Conservation (phyloP, 2,329 filamentous ascomycete species). For the Allantophomopsis cytisporea region DNA sequence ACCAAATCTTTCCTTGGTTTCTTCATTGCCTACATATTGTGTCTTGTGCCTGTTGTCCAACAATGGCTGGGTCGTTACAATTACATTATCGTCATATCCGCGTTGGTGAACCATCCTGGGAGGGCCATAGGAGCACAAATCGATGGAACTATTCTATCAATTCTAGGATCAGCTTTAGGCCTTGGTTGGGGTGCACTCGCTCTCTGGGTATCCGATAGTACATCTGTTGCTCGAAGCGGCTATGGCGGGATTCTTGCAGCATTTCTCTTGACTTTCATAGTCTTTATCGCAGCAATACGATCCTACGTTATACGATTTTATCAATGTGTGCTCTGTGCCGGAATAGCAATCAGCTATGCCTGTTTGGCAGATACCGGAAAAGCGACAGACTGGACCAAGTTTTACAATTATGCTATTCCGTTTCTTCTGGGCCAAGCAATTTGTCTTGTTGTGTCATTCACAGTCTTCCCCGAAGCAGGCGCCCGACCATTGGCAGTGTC, state of each 20-base stretch:
- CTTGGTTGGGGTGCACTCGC: slow-evolving; percentile 41
- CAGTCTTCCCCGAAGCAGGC: slow-evolving; percentile 40
- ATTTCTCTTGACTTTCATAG: slow-evolving; percentile 40
- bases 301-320: slow-evolving; percentile 42
- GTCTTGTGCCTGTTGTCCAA: slow-evolving; percentile 33
- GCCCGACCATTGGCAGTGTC: slow-evolving; percentile 33
- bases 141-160: slow-evolving; percentile 38
- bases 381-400: slow-evolving; percentile 31
- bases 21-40: slow-evolving; percentile 39
- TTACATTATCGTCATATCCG: slow-evolving; percentile 41
- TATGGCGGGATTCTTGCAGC: slow-evolving; percentile 40
- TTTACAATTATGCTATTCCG: slow-evolving; percentile 37
- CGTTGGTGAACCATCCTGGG: slow-evolving; percentile 43
- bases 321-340: slow-evolving; percentile 38
- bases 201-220: slow-evolving; percentile 37
- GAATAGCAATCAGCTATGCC: slow-evolving; percentile 39
- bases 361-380: slow-evolving; percentile 34
- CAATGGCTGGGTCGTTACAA: slow-evolving; percentile 37
- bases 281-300: slow-evolving; percentile 34
- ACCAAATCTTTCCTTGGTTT: slow-evolving; percentile 41
- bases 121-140: slow-evolving; percentile 41
- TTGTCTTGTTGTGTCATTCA: slow-evolving; percentile 30
- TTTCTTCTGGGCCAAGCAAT: slow-evolving; percentile 42
- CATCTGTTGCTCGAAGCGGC: slow-evolving; percentile 26
- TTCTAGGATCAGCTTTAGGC: slow-evolving; percentile 36